Evolutionary conservation across 2,329 filamentous ascomycete species (phyloP).

Genomic region (Metarhizium album): DNA sequence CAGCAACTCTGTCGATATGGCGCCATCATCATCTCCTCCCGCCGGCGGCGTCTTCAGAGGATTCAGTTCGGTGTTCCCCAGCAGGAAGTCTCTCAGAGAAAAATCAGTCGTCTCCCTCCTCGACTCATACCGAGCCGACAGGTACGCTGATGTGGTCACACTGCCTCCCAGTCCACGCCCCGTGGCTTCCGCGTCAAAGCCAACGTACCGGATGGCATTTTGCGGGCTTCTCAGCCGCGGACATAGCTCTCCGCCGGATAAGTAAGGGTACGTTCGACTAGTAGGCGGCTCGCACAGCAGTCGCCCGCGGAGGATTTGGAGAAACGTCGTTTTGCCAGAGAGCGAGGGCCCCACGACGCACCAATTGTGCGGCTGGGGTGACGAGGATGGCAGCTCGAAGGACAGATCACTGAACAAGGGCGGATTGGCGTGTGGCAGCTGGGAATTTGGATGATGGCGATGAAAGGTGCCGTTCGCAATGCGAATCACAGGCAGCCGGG

Average conservation of each 20-base stretch:
- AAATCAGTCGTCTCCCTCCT: constrained; percentile 80
- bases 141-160: constrained; percentile 62
- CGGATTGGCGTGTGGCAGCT: constrained; percentile 46
- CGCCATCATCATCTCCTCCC: constrained; percentile 33
- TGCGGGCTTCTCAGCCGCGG: constrained; percentile 45
- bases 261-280: constrained; percentile 68
- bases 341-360: constrained; percentile 72
- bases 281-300: constrained; percentile 65
- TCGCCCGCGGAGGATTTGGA: constrained; percentile 67
- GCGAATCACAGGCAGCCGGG: constrained; percentile 50
- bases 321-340: constrained; percentile 69
- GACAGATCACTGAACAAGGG: constrained; percentile 61
- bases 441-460: constrained; percentile 54
- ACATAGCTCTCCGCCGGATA: constrained; percentile 52
- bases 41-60: constrained; percentile 35
- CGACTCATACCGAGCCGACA: constrained; percentile 86
- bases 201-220: constrained; percentile 76
- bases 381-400: constrained; percentile 55
- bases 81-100: constrained; percentile 68
- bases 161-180: constrained; percentile 39
- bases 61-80: constrained; percentile 76
- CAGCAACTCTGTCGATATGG: constrained; percentile 40
- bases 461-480: constrained; percentile 79
- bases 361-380: constrained; percentile 54
- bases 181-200: constrained; percentile 67